Percentiles rank a stretch among this genome's conserved stretches.
Conservation (phyloP, 345 rosid genomes). For the Diplotaxis tenuifolia region DNA sequence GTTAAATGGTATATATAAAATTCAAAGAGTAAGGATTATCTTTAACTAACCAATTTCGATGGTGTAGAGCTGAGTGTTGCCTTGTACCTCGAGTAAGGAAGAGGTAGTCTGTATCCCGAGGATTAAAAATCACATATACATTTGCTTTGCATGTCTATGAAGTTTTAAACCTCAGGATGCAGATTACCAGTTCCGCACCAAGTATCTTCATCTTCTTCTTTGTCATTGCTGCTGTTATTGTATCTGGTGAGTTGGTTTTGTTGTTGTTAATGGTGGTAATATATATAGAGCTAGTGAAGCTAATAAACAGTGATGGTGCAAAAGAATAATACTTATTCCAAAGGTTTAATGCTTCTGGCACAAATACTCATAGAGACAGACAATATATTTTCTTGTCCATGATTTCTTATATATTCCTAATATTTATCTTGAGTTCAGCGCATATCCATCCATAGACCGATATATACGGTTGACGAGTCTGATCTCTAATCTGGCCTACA, state of each 20-base stretch:
- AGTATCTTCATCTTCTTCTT: neutral
- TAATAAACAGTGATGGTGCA: conserved; percentile 21
- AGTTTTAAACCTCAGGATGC: conserved; percentile 41
- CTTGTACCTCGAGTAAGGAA: conserved; percentile 21
- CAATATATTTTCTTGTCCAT: conserved; percentile 24
- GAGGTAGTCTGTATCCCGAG: conserved; percentile 41
- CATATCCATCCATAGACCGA: neutral
- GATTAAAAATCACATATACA: conserved; percentile 7
- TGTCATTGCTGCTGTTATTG: neutral
- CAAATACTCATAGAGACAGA: conserved; percentile 30
- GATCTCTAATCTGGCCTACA: neutral
- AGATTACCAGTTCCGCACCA: conserved; percentile 36
- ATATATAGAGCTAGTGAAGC: conserved; percentile 15
- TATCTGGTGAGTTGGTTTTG: neutral
- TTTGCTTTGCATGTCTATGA: neutral
- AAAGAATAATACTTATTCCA: conserved; percentile 35
- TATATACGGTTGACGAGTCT: neutral
- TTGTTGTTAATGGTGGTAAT: conserved; percentile 8
- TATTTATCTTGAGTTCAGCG: conserved; percentile 17
- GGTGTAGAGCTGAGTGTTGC: neutral
- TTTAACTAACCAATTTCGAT: conserved; percentile 6
- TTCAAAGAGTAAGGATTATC: neutral
- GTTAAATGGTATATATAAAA: neutral
- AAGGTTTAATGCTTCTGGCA: conserved; percentile 36
- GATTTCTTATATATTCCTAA: conserved; percentile 19